Conservation (phyloP, 2,329 filamentous ascomycete species). For the Epichloe sp. region DNA sequence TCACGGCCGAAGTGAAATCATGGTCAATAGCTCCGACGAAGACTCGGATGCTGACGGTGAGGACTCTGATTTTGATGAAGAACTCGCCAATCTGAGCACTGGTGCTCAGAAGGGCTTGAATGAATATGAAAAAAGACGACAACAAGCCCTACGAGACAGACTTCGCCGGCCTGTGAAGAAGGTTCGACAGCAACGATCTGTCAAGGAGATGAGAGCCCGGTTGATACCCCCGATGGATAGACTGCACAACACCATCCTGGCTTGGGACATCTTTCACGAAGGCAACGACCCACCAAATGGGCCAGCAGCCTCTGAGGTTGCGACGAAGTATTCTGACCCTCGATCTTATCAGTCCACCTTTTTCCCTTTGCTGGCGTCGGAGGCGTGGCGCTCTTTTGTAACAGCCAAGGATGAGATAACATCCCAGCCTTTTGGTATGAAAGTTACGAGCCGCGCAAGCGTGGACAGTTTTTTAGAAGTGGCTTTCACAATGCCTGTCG, state of each 20-base stretch:
- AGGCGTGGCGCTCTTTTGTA: constrained; percentile 93
- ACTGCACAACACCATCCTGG: constrained; percentile 73
- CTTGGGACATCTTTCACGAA: constrained; percentile 89
- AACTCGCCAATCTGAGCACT: constrained; percentile 34
- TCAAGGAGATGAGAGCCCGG: constrained; percentile 88
- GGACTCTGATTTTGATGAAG: constrained; percentile 36
- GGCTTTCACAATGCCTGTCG: constrained; percentile 64
- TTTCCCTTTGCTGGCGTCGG: constrained; percentile 75
- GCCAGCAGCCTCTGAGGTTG: constrained; percentile 61
- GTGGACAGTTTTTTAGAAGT: constrained; percentile 92
- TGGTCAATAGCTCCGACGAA: constrained; percentile 75
- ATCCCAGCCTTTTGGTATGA: constrained; percentile 72
- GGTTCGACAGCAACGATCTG: constrained; percentile 62
- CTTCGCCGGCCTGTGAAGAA: constrained; percentile 70
- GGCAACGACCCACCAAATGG: constrained; percentile 75
- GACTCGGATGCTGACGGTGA: constrained; percentile 56
- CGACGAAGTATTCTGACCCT: constrained; percentile 64
- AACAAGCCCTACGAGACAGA: constrained; percentile 37
- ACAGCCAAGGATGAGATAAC: constrained; percentile 78
- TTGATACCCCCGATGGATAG: constrained; percentile 78
- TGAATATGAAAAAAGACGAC: constrained; percentile 32
- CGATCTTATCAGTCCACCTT: constrained; percentile 79
- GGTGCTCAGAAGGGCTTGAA: constrained; percentile 35
- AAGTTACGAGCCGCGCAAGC: constrained; percentile 73
- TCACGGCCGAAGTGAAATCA: constrained; percentile 72